Percentiles rank a stretch among this genome's conserved stretches.
Evolutionary conservation across 2,329 filamentous ascomycete species (phyloP).

Genomic region (Ampelomyces quisqualis): DNA sequence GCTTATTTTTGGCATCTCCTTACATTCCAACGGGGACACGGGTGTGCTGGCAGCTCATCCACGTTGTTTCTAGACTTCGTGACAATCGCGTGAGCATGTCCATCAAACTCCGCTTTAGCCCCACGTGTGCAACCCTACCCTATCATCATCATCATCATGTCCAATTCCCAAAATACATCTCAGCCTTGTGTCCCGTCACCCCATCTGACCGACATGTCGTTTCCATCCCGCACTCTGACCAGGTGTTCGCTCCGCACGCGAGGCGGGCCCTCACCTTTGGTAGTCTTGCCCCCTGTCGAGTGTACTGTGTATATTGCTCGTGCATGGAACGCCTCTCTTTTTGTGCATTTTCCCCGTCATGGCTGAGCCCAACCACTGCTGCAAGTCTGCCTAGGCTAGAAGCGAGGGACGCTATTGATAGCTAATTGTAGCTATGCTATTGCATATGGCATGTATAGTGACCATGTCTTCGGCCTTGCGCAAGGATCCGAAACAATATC

Average conservation of each 20-base stretch:
- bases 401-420: too few relatives aligned
- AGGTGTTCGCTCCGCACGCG: conserved; percentile 21
- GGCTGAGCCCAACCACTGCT: too few relatives aligned
- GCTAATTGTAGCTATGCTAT: not conserved
- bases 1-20: conserved; percentile 35
- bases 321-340: conserved; percentile 7
- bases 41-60: conserved; percentile 12
- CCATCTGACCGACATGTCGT: conserved; percentile 5
- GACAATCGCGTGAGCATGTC: conserved; percentile 8
- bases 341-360: conserved; percentile 5
- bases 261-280: conserved; percentile 19
- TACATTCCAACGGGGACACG: conserved; percentile 11
- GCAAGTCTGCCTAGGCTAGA: too few relatives aligned
- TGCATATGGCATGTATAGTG: too few relatives aligned
- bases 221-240: conserved; percentile 18
- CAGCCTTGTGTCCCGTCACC: conserved; percentile 3
- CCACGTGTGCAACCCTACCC: not conserved
- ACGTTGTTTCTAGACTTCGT: conserved; percentile 17
- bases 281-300: conserved; percentile 11
- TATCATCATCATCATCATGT: not conserved
- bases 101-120: not conserved
- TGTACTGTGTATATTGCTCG: conserved; percentile 20
- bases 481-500: too few relatives aligned
- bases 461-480: too few relatives aligned
- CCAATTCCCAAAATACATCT: conserved; percentile 10